phyloP scores from a whole-genome alignment of 495 filamentous ascomycete genomes.

The Pyronema omphalodes region DNA sequence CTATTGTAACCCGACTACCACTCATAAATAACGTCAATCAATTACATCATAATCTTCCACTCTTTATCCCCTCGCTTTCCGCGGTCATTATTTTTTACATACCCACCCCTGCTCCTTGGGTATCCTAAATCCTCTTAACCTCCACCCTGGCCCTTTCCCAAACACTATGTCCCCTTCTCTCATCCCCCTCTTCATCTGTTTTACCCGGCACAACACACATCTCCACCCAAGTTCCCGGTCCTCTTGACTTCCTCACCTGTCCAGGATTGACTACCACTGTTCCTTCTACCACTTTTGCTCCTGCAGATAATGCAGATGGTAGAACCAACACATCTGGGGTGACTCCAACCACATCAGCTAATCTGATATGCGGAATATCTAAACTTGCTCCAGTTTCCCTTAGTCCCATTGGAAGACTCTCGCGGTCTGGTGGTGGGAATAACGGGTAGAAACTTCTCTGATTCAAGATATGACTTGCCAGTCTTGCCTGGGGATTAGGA shows the following conservation, averaged over 20 bases:
- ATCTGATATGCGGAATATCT: constrained; percentile 68
- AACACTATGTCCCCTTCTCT: constrained; percentile 8
- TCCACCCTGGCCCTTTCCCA: constrained; percentile 23
- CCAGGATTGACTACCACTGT: constrained; percentile 28
- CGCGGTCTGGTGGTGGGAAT: constrained; percentile 60
- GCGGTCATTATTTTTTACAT: too few species aligned
- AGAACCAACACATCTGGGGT: constrained; percentile 70
- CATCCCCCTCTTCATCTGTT: background rate
- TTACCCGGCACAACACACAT: constrained; percentile 5
- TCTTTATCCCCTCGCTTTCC: too few species aligned
- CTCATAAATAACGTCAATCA: too few species aligned
- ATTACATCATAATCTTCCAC: too few species aligned
- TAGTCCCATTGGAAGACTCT: constrained; percentile 45
- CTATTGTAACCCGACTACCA: too few species aligned
- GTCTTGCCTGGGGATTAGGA: constrained; percentile 39
- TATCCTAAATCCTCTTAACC: constrained; percentile 15
- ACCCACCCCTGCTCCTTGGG: background rate
- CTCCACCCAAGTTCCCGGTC: constrained; percentile 8
- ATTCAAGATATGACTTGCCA: constrained; percentile 57
- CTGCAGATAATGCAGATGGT: constrained; percentile 66
- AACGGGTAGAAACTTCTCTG: constrained; percentile 82
- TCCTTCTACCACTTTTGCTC: constrained; percentile 36
- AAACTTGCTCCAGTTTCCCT: constrained; percentile 32
- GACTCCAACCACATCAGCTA: constrained; percentile 75
- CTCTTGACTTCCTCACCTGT: constrained; percentile 6